A percentile compares a stretch with the other conserved stretches of the same genome.
phyloP scores from a whole-genome alignment of 495 filamentous ascomycete species.

The Glonium stellatum region DNA sequence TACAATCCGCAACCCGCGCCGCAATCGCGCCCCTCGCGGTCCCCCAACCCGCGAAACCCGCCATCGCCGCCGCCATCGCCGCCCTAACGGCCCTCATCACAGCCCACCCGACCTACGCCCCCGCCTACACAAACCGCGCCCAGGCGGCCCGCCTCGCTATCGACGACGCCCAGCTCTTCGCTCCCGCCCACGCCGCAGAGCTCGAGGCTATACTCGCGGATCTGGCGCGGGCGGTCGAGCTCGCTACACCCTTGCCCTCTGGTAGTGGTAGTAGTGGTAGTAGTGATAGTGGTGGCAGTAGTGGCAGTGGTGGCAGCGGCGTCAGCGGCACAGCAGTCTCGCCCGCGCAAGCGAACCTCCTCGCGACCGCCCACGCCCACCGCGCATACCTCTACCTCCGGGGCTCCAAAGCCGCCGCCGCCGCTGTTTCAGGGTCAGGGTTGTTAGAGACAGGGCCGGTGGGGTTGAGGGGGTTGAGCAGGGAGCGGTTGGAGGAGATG shows the following conservation, averaged over 20 bases:
- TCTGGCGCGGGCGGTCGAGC: constrained; percentile 57
- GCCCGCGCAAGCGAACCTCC: constrained; percentile 50
- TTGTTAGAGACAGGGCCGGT: constrained; percentile 1
- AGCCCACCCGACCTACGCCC: constrained; percentile 60
- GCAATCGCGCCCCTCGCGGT: constrained; percentile 9
- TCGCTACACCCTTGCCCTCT: too few relatives aligned
- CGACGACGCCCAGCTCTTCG: constrained; percentile 37
- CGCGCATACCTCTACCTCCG: constrained; percentile 64
- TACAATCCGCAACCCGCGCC: constrained; percentile 11
- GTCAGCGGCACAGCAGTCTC: too few relatives aligned
- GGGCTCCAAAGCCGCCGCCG: constrained; percentile 49
- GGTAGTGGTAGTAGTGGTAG: too few relatives aligned
- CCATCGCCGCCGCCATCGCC: constrained; percentile 30
- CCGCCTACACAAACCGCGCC: constrained; percentile 69
- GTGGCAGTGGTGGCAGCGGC: too few relatives aligned
- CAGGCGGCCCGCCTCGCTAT: constrained; percentile 58
- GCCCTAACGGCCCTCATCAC: constrained; percentile 49
- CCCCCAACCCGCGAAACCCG: constrained; percentile 24
- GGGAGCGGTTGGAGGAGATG: constrained; percentile 59
- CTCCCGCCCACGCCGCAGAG: not conserved
- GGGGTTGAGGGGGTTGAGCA: constrained; percentile 40
- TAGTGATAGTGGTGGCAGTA: too few relatives aligned
- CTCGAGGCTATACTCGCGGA: constrained; percentile 45
- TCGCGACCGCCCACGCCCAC: constrained; percentile 70
- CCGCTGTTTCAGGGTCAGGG: not conserved